Evolutionary conservation across 371 early-diverging fungal genomes (phyloP).

Genomic region (Thermomucor indicae-seudaticae): DNA sequence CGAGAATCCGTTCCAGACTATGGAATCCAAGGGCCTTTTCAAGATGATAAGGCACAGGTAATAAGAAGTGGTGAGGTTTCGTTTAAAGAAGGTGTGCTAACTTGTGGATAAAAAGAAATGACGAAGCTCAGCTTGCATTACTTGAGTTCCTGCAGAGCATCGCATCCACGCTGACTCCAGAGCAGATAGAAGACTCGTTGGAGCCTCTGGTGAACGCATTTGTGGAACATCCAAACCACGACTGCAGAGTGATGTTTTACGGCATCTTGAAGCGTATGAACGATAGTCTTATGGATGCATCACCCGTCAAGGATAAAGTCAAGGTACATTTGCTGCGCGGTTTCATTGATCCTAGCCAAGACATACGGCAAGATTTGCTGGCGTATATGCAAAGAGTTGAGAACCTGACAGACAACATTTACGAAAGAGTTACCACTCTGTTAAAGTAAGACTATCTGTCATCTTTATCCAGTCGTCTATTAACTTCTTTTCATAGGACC

Average conservation of each 20-base stretch:
- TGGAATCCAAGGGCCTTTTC: slow-evolving; percentile 12
- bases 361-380: slow-evolving; percentile 44
- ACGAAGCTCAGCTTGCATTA: not conserved
- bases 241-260: slow-evolving; percentile 16
- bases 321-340: slow-evolving; percentile 53
- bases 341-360: slow-evolving; percentile 23
- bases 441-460: not conserved
- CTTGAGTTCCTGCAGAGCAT: not conserved
- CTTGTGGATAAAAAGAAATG: slow-evolving; percentile 2
- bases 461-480: not conserved
- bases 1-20: slow-evolving; percentile 39
- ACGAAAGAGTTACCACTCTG: slow-evolving; percentile 15
- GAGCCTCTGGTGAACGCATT: not conserved
- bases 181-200: not conserved
- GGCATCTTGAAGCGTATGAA: slow-evolving; percentile 16
- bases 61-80: too few relatives aligned
- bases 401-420: slow-evolving; percentile 32
- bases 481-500: slow-evolving; percentile 25
- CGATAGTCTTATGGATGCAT: not conserved
- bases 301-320: slow-evolving; percentile 21
- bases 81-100: too few relatives aligned
- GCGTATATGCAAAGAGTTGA: slow-evolving; percentile 42
- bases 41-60: slow-evolving; percentile 34
- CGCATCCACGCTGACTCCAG: not conserved
- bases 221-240: not conserved